Base-by-base conservation (phyloP, 371 early-diverging fungal genomes). In the Circinella umbellata region DNA sequence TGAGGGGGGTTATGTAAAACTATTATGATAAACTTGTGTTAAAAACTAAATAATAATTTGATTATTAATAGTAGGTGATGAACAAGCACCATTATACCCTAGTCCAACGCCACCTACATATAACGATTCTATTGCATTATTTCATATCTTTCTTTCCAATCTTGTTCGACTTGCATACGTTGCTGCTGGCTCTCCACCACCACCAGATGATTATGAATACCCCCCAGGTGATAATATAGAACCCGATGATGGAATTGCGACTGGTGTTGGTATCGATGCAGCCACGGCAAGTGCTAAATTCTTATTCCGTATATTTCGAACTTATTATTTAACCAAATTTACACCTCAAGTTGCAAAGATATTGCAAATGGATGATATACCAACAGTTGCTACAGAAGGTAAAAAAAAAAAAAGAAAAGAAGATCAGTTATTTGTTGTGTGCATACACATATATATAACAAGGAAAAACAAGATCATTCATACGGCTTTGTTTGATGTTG, bases 211-310 rank as follows among this genome's bases (percentile, higher is more conserved):
- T 39, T 84, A 84, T 61, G 86, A 85, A 38, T 84, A 79, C 68
- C 81, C 83, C 7, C 79, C 76, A 13, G 83, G 82, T 4, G 89
- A 89, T 42, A 77, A 81, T 15, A 73, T 81, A 39, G 87, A 88
- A 53, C 77, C 80, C 8, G 88, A 89, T 48, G 88, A 88, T 73
- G 89, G 88, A 0, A 88, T 89, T 64, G 90, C 91, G 0, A 82
- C 86, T 1, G 89, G 90, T 34, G 82, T 89, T 35, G 88, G 91
- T 8, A 89, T 91, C 60, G 91, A 91, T 77, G 87, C 90, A 37
- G 90, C 91, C 3, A 80, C 85, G 36, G 89, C 87, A 0, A 85
- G 90, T 38, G 89, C 89, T 13, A 87, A 89, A 65, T 92, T 91
- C 64, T 78, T 92, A 72, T 95, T 91, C 79, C 83, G 86, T 10